Evolutionary conservation across 495 filamentous ascomycete species (phyloP), one percentile per base, ranked within the genome.

Genomic region (Pyrenula massariospora): DNA sequence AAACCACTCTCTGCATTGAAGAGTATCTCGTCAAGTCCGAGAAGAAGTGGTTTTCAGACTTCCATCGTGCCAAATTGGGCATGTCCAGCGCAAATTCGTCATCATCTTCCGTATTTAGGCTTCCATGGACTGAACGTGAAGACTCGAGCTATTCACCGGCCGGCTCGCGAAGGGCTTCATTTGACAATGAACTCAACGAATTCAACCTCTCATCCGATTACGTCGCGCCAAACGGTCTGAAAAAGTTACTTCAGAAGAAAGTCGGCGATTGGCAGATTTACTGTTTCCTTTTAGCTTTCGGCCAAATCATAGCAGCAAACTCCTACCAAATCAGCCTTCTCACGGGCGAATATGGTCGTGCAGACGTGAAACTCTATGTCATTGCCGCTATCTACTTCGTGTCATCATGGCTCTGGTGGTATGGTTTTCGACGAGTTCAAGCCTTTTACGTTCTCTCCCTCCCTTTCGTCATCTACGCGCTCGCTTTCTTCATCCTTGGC

Each of bases 281-380:
- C 64, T 69, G 77, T n/a, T 75, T 84, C 65, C 55, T 82, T 11
- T 70, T 84, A 8, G 78, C 80, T 21, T 68, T 82, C 48, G 78
- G 77, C 12, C 81, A 84, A 62, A 74, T 84, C 60, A 72, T 84
- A 42, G 77, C 81, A 0, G 77, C 78, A 54, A 83, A 80, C 62
- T 80, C 76, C 2, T 84, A 84, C 65, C 81, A 84, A 58, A 80
- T 84, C 64, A 80, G 78, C n/a, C 75, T 84, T 12, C 69, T 84
- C 10, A 77, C 76, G 0, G 81, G 81, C 25, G 73, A 77, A 56
- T 69, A 76, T 15, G 78, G 74, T 12, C 69, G 83, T 59, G 68
- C 76, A 12, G 78, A 78, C 10, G 65, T 74, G 36, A 76, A 79
- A 65, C 71, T 84, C 15, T 84, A 84, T 64, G 71, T 76, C 61